phyloP scores from a whole-genome alignment of 495 filamentous ascomycete species.

The Neurospora intermedia region DNA sequence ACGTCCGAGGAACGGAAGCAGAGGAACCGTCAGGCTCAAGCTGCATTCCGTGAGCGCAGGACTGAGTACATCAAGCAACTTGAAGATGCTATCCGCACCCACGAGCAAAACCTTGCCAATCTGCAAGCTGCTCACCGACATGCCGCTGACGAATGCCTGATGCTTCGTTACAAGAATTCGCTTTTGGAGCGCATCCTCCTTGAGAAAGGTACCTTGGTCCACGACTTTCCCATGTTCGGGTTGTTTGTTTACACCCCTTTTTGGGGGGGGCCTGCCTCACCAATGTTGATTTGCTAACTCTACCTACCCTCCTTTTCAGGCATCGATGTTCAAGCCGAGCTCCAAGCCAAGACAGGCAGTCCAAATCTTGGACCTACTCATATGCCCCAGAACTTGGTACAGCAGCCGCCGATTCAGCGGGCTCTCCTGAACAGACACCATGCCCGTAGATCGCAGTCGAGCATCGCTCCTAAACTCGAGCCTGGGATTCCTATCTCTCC shows the following conservation, averaged over 20 bases:
- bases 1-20: constrained; percentile 98
- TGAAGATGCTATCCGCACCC: constrained; percentile 92
- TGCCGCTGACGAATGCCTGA: constrained; percentile 93
- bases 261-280: background rate
- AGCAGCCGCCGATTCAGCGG: constrained; percentile 59
- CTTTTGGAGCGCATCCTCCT: constrained; percentile 87
- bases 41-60: constrained; percentile 88
- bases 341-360: constrained; percentile 76
- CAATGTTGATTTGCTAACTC: background rate
- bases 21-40: constrained; percentile 93
- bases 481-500: constrained; percentile 41
- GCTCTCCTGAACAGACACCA: constrained; percentile 63
- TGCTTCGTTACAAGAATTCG: constrained; percentile 98
- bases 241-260: background rate
- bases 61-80: constrained; percentile 99
- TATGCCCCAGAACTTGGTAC: constrained; percentile 51
- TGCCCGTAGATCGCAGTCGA: constrained; percentile 55
- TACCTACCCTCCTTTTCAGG: constrained; percentile 37
- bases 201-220: constrained; percentile 63
- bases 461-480: constrained; percentile 62
- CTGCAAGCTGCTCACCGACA: constrained; percentile 89
- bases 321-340: constrained; percentile 94
- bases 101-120: constrained; percentile 84
- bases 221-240: background rate
- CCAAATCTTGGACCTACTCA: constrained; percentile 54